Percentiles rank a stretch among this genome's conserved stretches.
Conservation (phyloP, 441 rosid species). For the Lepidium campestre region DNA sequence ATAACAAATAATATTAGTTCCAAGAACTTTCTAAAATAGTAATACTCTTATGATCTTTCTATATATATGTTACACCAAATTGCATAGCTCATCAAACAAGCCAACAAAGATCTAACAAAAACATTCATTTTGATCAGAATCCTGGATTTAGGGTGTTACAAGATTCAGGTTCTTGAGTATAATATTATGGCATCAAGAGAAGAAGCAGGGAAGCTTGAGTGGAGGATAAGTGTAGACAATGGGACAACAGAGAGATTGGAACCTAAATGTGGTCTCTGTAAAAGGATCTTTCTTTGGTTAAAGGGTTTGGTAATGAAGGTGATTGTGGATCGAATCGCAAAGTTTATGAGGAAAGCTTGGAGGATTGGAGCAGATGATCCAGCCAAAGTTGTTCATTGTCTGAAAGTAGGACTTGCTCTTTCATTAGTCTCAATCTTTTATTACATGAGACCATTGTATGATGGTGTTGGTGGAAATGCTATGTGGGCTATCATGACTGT, state of each 20-base stretch:
- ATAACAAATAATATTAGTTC: slow-evolving; percentile 8
- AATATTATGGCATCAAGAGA: slow-evolving; percentile 22
- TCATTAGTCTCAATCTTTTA: slow-evolving; percentile 61
- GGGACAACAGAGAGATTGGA: slow-evolving; percentile 35
- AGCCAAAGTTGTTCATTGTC: slow-evolving; percentile 48
- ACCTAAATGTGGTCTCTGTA: slow-evolving; percentile 22
- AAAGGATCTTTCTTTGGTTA: slow-evolving; percentile 26
- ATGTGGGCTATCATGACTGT: slow-evolving; percentile 84
- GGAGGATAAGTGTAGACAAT: slow-evolving; percentile 45
- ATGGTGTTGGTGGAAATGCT: slow-evolving; percentile 65
- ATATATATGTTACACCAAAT: slow-evolving; percentile 20
- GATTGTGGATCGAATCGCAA: slow-evolving; percentile 19
- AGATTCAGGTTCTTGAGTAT: neutral
- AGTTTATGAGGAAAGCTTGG: slow-evolving; percentile 44
- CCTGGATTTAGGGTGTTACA: neutral
- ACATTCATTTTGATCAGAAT: neutral
- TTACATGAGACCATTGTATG: slow-evolving; percentile 62
- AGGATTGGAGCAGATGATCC: slow-evolving; percentile 57
- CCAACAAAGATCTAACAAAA: neutral
- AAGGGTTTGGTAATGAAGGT: slow-evolving; percentile 26
- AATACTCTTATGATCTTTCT: neutral
- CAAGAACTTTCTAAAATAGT: slow-evolving; percentile 9
- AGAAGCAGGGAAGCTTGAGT: slow-evolving; percentile 38
- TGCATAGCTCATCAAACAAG: slow-evolving; percentile 18
- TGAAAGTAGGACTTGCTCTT: slow-evolving; percentile 69